phyloP scores from a whole-genome alignment of 1,284 basidiomycete species.

The Boletellus deceptivus region DNA sequence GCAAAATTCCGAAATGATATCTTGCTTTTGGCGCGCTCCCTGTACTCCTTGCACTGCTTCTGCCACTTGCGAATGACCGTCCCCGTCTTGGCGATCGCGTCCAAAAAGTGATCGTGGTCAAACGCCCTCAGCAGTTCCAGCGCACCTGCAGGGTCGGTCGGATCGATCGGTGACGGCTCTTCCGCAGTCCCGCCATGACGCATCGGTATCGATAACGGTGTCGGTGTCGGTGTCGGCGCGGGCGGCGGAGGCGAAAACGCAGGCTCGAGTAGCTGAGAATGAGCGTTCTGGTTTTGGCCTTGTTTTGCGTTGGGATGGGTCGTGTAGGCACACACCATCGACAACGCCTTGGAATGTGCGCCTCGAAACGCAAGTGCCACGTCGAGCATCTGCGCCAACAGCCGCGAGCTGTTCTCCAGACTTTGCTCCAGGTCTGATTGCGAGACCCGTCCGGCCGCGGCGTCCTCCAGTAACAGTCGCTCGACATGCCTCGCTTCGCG shows the following conservation, averaged over 20 bases:
- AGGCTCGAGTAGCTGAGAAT: constrained; percentile 43
- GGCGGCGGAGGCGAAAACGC: constrained; percentile 42
- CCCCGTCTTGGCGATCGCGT: constrained; percentile 77
- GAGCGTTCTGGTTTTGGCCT: constrained; percentile 25
- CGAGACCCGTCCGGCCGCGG: constrained; percentile 57
- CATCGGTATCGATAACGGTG: constrained; percentile 13
- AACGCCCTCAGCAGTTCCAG: constrained; percentile 69
- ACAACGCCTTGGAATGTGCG: constrained; percentile 67
- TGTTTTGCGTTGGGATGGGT: constrained; percentile 54
- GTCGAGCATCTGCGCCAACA: constrained; percentile 72
- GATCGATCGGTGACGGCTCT: constrained; percentile 70
- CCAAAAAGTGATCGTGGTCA: constrained; percentile 82
- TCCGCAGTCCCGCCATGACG: constrained; percentile 56
- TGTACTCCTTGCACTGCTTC: constrained; percentile 92
- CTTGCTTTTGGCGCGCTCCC: constrained; percentile 89
- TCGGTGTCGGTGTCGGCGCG: constrained; percentile 4
- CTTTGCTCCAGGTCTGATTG: constrained; percentile 65
- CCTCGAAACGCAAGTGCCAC: constrained; percentile 72
- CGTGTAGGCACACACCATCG: constrained; percentile 58
- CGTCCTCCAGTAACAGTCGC: constrained; percentile 59
- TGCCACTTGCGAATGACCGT: constrained; percentile 93
- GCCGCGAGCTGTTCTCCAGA: constrained; percentile 55
- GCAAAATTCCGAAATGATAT: constrained; percentile 92
- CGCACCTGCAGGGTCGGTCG: constrained; percentile 65
- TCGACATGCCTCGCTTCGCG: constrained; percentile 62